These are phyloP conservation scores for Albophoma yamanashiensis DNA, from an alignment of 2,329 filamentous ascomycete species.

Conservation along the genomic window DNA sequence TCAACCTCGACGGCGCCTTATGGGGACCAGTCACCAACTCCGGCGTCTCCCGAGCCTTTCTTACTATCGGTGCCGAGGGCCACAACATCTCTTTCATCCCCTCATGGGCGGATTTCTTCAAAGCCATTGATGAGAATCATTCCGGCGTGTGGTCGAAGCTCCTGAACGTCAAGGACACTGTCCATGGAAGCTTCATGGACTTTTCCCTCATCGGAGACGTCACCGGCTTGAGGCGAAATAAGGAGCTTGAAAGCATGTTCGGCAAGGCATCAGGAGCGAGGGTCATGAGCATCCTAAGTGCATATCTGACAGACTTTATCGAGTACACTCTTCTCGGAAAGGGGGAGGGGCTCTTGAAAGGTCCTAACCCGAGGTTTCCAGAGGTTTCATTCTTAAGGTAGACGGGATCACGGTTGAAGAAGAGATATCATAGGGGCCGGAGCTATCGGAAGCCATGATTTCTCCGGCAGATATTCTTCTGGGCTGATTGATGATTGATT, in stretches of 20 bases:
- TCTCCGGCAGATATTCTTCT: not conserved
- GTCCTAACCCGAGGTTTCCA: not conserved
- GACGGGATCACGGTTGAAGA: not conserved
- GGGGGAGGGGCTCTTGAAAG: not conserved
- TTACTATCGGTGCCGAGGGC: conserved; percentile 17
- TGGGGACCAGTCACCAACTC: conserved; percentile 13
- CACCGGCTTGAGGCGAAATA: conserved; percentile 7
- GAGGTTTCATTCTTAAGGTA: not conserved
- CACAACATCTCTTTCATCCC: conserved; percentile 12
- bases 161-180: conserved; percentile 14
- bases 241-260: not conserved
- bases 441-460: not conserved
- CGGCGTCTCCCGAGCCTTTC: conserved; percentile 17
- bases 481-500: not conserved
- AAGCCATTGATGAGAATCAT: conserved; percentile 7
- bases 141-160: conserved; percentile 17
- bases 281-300: not conserved
- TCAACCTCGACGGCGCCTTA: conserved; percentile 26
- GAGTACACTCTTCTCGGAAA: not conserved
- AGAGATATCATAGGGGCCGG: not conserved
- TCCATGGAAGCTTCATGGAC: conserved; percentile 21
- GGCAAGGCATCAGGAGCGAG: not conserved
- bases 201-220: conserved; percentile 13
- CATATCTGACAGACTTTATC: not conserved
- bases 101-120: conserved; percentile 16